phyloP scores from a whole-genome alignment of 176 grass and related monocot species.

The Aegilops bicornis region DNA sequence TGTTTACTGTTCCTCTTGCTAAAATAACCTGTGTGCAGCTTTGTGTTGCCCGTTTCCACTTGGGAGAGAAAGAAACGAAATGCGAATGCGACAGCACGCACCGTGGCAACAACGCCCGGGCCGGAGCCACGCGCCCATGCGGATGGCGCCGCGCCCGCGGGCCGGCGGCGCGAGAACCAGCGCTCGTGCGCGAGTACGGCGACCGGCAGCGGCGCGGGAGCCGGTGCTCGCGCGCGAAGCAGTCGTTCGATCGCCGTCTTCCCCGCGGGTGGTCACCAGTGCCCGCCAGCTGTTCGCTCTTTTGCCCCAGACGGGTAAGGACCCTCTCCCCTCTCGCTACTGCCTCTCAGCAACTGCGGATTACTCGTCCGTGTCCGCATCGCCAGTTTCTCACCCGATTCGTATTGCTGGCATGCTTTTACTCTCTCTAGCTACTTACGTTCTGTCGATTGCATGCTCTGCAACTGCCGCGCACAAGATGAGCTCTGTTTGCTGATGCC shows the following conservation, averaged over 20 bases:
- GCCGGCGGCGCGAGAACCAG: neutral
- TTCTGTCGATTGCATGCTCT: neutral
- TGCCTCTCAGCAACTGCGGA: neutral
- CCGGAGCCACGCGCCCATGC: too few species aligned
- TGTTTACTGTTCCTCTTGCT: too few species aligned
- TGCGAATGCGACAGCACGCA: too few species aligned
- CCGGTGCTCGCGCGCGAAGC: neutral
- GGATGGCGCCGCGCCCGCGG: too few species aligned
- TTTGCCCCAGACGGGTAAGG: slow-evolving; percentile 2
- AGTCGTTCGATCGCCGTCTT: neutral
- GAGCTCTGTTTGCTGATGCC: neutral
- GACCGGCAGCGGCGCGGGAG: neutral
- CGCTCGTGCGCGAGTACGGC: neutral
- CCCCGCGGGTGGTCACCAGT: neutral
- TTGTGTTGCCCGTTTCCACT: too few species aligned
- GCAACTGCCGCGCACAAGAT: neutral
- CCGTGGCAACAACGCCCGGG: too few species aligned
- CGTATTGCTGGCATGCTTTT: neutral
- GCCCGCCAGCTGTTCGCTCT: slow-evolving; percentile 31
- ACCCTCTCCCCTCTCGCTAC: neutral
- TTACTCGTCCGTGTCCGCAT: neutral
- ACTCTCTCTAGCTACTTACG: neutral
- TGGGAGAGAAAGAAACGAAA: too few species aligned
- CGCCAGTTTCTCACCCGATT: neutral
- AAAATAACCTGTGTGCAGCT: too few species aligned